A percentile compares a stretch with the other conserved stretches of the same genome.
phyloP scores from a whole-genome alignment of 805 yeast genomes.

The Schizosaccharomyces lindneri region DNA sequence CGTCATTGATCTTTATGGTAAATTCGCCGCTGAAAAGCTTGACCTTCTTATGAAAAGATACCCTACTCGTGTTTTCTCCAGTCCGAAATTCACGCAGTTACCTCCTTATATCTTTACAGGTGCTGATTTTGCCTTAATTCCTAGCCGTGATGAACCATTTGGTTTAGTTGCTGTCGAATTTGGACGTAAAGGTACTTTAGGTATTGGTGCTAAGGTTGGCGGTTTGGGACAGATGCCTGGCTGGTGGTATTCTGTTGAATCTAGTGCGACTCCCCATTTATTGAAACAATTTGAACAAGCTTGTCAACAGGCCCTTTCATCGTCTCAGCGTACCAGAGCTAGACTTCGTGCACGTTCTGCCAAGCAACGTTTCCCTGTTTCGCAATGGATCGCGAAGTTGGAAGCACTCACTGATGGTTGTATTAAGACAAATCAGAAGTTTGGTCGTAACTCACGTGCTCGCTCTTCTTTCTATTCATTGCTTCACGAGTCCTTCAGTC shows the following conservation, averaged over 20 bases:
- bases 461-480: neutral
- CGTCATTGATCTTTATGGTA: conserved; percentile 2
- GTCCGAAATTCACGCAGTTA: neutral
- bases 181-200: conserved; percentile 3
- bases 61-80: conserved; percentile 2
- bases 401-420: conserved; percentile 1
- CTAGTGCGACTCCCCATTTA: conserved; percentile 1
- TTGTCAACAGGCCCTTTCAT: neutral
- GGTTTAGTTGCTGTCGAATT: conserved; percentile 3
- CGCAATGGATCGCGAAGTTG: neutral
- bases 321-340: conserved; percentile 1
- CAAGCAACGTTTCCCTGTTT: conserved; percentile 2
- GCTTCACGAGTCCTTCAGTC: neutral
- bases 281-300: conserved; percentile 1
- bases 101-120: conserved; percentile 2
- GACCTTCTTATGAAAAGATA: neutral
- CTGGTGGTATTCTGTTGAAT: conserved; percentile 3
- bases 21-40: conserved; percentile 2
- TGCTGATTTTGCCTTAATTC: conserved; percentile 3
- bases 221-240: conserved; percentile 3
- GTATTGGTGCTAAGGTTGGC: conserved; percentile 2
- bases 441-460: neutral
- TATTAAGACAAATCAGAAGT: neutral
- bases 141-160: conserved; percentile 3
- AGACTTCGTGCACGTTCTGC: neutral